phyloP scores from a whole-genome alignment of 805 yeast genomes.

The Wickerhamiella spandovensis region DNA sequence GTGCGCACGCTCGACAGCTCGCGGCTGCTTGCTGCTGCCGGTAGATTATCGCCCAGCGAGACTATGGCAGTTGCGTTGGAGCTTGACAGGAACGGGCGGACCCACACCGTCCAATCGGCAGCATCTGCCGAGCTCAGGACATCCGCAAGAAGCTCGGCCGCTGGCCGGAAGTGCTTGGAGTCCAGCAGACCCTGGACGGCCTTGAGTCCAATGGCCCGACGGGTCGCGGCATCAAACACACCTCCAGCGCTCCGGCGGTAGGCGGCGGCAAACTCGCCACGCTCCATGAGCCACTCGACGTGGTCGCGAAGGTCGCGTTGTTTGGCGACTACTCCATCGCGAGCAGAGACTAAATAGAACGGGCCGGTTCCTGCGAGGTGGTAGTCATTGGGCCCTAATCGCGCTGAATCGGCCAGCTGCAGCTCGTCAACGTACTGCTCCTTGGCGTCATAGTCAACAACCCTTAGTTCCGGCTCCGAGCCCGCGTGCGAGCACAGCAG shows the following conservation, averaged over 20 bases:
- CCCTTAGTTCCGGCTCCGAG: conserved; percentile 50
- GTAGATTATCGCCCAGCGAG: conserved; percentile 42
- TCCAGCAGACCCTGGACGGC: conserved; percentile 29
- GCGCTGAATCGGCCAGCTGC: conserved; percentile 41
- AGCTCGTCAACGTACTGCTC: conserved; percentile 73
- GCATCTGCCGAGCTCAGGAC: conserved; percentile 24
- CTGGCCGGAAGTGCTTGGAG: conserved; percentile 40
- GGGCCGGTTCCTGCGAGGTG: conserved; percentile 19
- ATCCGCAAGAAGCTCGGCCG: conserved; percentile 36
- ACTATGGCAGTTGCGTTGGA: conserved; percentile 28
- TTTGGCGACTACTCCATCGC: conserved; percentile 66
- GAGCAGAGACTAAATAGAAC: conserved; percentile 64
- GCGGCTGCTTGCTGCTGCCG: conserved; percentile 27
- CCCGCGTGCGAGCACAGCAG: conserved; percentile 33
- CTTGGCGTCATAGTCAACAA: conserved; percentile 55
- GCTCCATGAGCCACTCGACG: conserved; percentile 55
- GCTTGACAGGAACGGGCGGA: conserved; percentile 32
- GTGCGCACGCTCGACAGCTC: conserved; percentile 27
- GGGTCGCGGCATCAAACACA: background rate
- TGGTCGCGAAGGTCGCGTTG: conserved; percentile 60
- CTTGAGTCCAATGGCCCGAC: conserved; percentile 42
- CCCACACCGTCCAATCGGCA: conserved; percentile 54
- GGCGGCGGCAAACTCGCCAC: conserved; percentile 46
- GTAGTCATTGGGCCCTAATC: conserved; percentile 69
- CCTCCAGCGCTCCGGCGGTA: conserved; percentile 28